phyloP scores from a whole-genome alignment of 2,329 filamentous ascomycete genomes.

The Hymenoscyphus infarciens region DNA sequence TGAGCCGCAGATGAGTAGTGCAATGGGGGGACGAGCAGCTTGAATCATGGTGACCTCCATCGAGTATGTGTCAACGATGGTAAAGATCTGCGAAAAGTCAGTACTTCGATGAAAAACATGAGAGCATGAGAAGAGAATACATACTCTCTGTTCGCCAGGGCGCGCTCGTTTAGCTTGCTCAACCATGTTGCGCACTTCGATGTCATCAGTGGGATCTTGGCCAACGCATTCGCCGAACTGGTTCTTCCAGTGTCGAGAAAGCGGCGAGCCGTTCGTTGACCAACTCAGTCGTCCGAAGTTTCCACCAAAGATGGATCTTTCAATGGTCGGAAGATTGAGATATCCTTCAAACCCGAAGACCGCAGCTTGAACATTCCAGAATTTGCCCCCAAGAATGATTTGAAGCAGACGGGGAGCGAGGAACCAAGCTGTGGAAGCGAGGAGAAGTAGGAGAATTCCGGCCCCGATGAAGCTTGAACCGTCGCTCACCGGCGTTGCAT shows the following conservation, averaged over 20 bases:
- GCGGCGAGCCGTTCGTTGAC: constrained; percentile 25
- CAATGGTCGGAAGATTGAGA: constrained; percentile 26
- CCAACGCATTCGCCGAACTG: constrained; percentile 21
- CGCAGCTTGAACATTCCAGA: constrained; percentile 17
- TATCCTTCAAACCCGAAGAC: constrained; percentile 33
- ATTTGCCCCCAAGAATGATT: too few relatives aligned
- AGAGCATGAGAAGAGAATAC: too few relatives aligned
- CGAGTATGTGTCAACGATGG: constrained; percentile 34
- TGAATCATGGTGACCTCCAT: constrained; percentile 34
- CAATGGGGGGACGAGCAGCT: constrained; percentile 32
- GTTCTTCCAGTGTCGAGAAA: constrained; percentile 17
- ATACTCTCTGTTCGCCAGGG: too few relatives aligned
- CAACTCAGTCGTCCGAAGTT: constrained; percentile 28
- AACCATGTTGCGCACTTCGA: background rate
- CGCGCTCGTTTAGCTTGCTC: background rate
- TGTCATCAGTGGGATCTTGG: constrained; percentile 22
- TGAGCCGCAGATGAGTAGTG: constrained; percentile 31
- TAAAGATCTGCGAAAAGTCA: constrained; percentile 27
- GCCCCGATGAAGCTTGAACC: too few relatives aligned
- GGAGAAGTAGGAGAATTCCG: too few relatives aligned
- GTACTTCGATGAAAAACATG: too few relatives aligned
- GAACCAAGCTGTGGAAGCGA: too few relatives aligned
- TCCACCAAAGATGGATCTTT: constrained; percentile 31
- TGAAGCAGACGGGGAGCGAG: too few relatives aligned
- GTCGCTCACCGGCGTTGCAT: too few relatives aligned